Evolutionary conservation across 139 green algal species (phyloP), one percentile per base, ranked within the genome.

Genomic region (Mesostigma viride): DNA sequence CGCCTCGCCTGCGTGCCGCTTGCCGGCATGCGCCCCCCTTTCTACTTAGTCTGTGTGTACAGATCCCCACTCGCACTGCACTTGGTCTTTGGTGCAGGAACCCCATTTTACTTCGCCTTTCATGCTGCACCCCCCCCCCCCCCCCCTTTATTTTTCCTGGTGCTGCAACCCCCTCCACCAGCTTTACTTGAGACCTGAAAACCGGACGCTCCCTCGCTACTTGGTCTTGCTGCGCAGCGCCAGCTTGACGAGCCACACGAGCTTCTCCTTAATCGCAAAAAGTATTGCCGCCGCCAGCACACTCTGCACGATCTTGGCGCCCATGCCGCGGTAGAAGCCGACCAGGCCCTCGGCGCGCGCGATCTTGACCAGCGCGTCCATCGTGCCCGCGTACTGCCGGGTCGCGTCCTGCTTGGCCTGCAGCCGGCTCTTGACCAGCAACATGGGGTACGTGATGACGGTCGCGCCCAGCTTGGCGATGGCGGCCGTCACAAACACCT

Each of bases 391-490:
- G 0, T 0, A 2, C 27, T 22, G 26, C 56, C 11, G 11, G 14
- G 17, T 20, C 14, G 27, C 56, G 14, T 71, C 65, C 35, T 71
- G 65, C 57, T 65, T 64, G n/a, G 65, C 65, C 22, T 71, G 65
- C 27, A 71, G 31, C 31, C 65, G 11, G 46, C 79, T 82, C 80
- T 97, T 96, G 62, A 97, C 81, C 35, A 94, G 78, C 51, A 95
- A 80, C 77, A 98, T 68, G 1, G 92, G 92, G 72, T 97, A 98
- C 0, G 92, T 98, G 11, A 86, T 57, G 44, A 97, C 57, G 8
- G 92, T 97, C 11, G 91, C 88, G 0, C 88, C 88, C 35, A 94
- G 69, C 84, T 97, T 98, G 40, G 91, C 88, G 33, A 94, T 20
- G 0, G 89, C 84, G 2, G 76, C 85, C 24, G 94, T 57, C 30